Conservation (phyloP, 2,329 filamentous ascomycete genomes). For the Paecilomyces sp. region DNA sequence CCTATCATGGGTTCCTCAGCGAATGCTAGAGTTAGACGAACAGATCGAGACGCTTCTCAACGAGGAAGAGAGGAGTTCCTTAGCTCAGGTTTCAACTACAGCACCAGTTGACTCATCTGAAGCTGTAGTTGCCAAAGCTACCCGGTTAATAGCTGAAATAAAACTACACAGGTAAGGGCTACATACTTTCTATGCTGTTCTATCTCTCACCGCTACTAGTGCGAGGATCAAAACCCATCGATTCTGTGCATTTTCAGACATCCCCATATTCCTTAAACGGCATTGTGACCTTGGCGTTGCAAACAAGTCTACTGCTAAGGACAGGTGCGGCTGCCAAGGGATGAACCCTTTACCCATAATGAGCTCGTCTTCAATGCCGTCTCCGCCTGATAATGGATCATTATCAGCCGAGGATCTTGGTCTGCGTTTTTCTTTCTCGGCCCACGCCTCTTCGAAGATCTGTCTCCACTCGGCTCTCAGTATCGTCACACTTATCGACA, state of each 20-base stretch:
- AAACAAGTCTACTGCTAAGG: not conserved
- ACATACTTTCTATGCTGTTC: not conserved
- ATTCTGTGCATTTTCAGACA: constrained; percentile 20
- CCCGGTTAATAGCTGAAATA: constrained; percentile 18
- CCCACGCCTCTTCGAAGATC: constrained; percentile 16
- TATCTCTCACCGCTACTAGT: constrained; percentile 5
- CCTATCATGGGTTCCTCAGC: constrained; percentile 8
- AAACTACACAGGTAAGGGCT: constrained; percentile 15
- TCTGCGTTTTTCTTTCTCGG: constrained; percentile 13
- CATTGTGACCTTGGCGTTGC: constrained; percentile 15
- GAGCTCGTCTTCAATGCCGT: not conserved
- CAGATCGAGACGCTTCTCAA: constrained; percentile 10
- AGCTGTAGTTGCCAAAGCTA: constrained; percentile 11
- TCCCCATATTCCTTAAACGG: constrained; percentile 14
- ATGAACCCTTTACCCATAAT: not conserved
- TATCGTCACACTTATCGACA: constrained; percentile 18
- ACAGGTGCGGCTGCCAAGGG: not conserved
- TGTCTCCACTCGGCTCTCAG: constrained; percentile 20
- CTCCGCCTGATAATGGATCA: constrained; percentile 1
- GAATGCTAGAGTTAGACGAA: constrained; percentile 13
- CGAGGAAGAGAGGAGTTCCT: not conserved
- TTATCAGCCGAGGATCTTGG: constrained; percentile 1
- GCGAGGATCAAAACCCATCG: constrained; percentile 23
- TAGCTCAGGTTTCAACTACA: not conserved
- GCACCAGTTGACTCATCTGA: constrained; percentile 9